phyloP scores from a whole-genome alignment of 768 basidiomycete species.

The Pilatotrama ljubarskyi region DNA sequence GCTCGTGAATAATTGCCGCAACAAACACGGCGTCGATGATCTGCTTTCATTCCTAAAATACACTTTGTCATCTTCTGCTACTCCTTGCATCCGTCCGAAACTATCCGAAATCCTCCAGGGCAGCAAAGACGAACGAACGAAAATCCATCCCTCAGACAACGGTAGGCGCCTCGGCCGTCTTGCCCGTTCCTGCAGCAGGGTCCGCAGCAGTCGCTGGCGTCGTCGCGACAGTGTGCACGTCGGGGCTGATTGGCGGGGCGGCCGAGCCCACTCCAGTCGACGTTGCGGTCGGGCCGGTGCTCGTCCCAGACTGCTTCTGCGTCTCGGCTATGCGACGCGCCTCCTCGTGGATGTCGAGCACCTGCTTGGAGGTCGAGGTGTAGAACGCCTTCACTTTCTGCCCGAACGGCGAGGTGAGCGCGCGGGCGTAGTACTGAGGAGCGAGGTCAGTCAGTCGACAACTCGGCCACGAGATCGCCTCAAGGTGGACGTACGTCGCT shows the following conservation, averaged over 20 bases:
- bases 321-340: slow-evolving; percentile 75
- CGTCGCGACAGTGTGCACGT: slow-evolving; percentile 14
- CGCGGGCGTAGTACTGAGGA: slow-evolving; percentile 73
- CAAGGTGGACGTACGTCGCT: slow-evolving; percentile 53
- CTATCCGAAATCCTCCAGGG: neutral
- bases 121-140: neutral
- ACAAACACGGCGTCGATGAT: neutral
- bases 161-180: slow-evolving; percentile 22
- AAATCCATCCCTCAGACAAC: slow-evolving; percentile 11
- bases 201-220: slow-evolving; percentile 6
- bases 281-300: slow-evolving; percentile 6
- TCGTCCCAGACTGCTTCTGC: slow-evolving; percentile 42
- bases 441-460: too few relatives aligned
- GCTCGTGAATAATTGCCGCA: neutral
- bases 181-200: neutral
- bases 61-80: neutral
- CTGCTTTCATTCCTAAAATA: neutral
- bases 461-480: neutral
- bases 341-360: slow-evolving; percentile 91
- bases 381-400: slow-evolving; percentile 81
- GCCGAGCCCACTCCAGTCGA: slow-evolving; percentile 26
- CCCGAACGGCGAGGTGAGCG: slow-evolving; percentile 74
- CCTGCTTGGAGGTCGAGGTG: slow-evolving; percentile 85
- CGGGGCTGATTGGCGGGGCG: slow-evolving; percentile 25
- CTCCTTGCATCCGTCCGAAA: neutral